Evolutionary conservation across 116 monocot genomes (phyloP), one percentile per base, ranked within the genome.

Genomic region (Posidonia oceanica): DNA sequence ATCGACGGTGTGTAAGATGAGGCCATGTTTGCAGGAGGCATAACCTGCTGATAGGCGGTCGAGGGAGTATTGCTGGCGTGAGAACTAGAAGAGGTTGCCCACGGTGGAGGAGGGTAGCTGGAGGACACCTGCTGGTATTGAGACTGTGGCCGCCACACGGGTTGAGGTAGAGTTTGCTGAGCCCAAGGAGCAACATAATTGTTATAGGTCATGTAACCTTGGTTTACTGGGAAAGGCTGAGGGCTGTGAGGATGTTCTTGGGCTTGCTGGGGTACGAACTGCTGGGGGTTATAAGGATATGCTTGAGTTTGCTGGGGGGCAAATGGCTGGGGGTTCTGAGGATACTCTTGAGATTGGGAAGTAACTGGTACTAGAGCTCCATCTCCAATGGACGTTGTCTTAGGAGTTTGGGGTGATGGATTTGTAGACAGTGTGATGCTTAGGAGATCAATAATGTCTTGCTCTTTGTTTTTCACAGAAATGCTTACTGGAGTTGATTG

Each of bases 141-240:
- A 44, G 58, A 59, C 7, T 72, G 81, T 56, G 73, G 72, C 39
- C 61, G 72, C 40, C 64, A 52, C 23, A 23, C 51, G 55, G 59
- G 65, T 12, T 70, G 83, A 40, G 76, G 52, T 53, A 39, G 56
- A 48, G 52, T 72, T 54, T 84, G 61, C 64, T 82, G 88, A 59
- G 91, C 86, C 88, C 88, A 96, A 5, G 94, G 81, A 16, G 79
- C 91, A 55, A 83, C 79, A 70, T 91, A 96, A 65, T 73, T 83
- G 61, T 80, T 82, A 54, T 76, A 79, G 3, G 83, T 79, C 36
- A 13, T 29, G 36, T 75, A 70, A 11, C 55, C 77, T 79, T 81
- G 77, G 57, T 69, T 72, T 39, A 62, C 82, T 48, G 39, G 62
- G 36, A 41, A 51, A 3, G 36, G 65, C 5, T 37, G 64, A 20